Conservation (phyloP, 2,329 filamentous ascomycete genomes). For the Didymella pomorum region DNA sequence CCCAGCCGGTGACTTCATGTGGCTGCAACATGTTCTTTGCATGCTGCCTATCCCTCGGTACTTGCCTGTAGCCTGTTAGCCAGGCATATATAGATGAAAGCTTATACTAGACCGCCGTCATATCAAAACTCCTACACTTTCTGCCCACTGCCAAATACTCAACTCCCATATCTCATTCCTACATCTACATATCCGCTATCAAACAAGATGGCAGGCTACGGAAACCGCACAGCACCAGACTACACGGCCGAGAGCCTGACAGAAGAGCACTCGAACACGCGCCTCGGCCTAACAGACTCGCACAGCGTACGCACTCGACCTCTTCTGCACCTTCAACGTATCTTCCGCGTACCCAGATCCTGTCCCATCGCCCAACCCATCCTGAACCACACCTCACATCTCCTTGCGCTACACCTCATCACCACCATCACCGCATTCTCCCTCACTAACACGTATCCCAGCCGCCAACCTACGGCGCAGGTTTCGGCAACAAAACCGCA, state of each 20-base stretch:
- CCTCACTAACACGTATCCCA: not conserved
- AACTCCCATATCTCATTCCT: no score
- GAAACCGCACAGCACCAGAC: constrained; percentile 44
- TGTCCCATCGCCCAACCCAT: no score
- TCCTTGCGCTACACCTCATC: no score
- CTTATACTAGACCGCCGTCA: no score
- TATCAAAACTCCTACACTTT: no score
- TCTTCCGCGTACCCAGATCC: no score
- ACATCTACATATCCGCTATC: not conserved
- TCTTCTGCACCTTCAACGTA: no score
- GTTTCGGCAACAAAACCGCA: constrained; percentile 16
- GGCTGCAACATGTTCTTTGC: constrained; percentile 20
- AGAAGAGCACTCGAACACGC: constrained; percentile 38
- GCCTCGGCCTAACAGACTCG: constrained; percentile 37
- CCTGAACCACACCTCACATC: no score
- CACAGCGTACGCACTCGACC: constrained; percentile 16
- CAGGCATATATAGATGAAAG: not conserved
- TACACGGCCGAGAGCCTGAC: constrained; percentile 27
- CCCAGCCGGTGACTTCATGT: constrained; percentile 42
- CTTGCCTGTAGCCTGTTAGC: not conserved
- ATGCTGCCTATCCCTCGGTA: constrained; percentile 1
- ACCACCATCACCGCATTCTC: not conserved
- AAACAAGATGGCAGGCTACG: constrained; percentile 45
- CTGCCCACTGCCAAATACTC: no score
- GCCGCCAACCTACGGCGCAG: constrained; percentile 15